Evolutionary conservation across 352 stramenopile genomes (phyloP).

Genomic region (Pythium aquatile): DNA sequence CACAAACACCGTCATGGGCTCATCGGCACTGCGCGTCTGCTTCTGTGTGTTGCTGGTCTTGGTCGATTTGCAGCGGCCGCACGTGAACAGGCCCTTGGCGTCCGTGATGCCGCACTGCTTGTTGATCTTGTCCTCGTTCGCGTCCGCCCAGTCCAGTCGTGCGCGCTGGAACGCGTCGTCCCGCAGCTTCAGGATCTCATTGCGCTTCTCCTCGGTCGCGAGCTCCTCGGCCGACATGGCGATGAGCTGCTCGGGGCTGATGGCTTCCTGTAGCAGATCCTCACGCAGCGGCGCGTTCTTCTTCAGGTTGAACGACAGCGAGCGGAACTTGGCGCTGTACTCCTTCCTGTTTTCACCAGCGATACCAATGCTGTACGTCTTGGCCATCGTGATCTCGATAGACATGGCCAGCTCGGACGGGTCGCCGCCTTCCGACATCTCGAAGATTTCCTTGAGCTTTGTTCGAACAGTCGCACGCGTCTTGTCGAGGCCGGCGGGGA

Average conservation of each 20-base stretch:
- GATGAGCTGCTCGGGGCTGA: conserved; percentile 74
- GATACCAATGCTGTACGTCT: conserved; percentile 63
- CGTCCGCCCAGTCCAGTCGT: conserved; percentile 87
- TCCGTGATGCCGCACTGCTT: conserved; percentile 85
- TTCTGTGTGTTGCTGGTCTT: conserved; percentile 98
- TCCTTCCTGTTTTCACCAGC: conserved; percentile 84
- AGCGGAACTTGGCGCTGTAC: conserved; percentile 86
- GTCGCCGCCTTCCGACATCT: conserved; percentile 45
- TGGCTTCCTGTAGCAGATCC: conserved; percentile 64
- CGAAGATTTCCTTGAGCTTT: conserved; percentile 78
- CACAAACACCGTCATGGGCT: conserved; percentile 98
- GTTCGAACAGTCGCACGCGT: conserved; percentile 72
- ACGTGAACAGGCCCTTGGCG: conserved; percentile 86
- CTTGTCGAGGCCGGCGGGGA: conserved; percentile 72
- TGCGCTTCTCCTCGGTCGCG: conserved; percentile 82
- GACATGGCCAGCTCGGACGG: conserved; percentile 53
- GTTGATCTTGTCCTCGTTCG: conserved; percentile 91
- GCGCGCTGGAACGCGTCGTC: conserved; percentile 85
- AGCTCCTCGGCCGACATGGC: conserved; percentile 86
- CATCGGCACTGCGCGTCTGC: conserved; percentile 96
- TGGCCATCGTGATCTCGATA: conserved; percentile 78
- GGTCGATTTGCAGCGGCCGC: conserved; percentile 93
- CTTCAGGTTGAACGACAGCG: conserved; percentile 91
- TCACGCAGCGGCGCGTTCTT: conserved; percentile 84
- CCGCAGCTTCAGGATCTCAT: conserved; percentile 79